Base-by-base conservation (phyloP, 2,329 filamentous ascomycete genomes). In the Sarocladiaceae sp. region DNA sequence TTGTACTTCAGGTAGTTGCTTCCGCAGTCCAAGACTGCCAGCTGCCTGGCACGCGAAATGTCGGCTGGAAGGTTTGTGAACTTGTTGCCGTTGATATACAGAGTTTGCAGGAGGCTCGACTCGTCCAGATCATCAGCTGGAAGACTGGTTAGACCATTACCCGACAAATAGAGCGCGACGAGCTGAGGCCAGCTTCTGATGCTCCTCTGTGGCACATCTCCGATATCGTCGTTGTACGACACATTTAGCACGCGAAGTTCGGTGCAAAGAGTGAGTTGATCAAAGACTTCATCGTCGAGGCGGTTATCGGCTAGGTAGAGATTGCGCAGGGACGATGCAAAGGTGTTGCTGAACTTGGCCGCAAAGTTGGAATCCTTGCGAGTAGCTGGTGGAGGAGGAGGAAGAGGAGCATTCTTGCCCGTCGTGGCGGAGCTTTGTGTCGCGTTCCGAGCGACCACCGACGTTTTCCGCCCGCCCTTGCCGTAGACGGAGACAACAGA, bases 1-100 rank as follows among this genome's bases (percentile, higher is more conserved):
- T 98, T 98, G 75, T 98, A 98, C 64, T 97, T 98, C 46, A 98
- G 72, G 18, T 80, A 82, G 59, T 98, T 98, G 72, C 87, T 96
- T 48, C 90, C 91, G 50, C 94, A 94, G 64, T 98, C 93, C 42
- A 98, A 73, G 41, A 96, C 85, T 4, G 89, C 83, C 20, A 98
- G 76, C 63, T 48, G 20, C 65, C 89, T 87, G 34, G 95, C 88
- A 62, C 95, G 88, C 49, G 89, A 94, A 40, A 98, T 83, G 60
- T 98, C 93, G 7, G 93, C 93, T 2, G 93, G 93, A 16, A 98
- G 73, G 26, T 95, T 94, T 54, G 95, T 95, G 60, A 98, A 98
- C 60, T 95, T 93, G 69, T 98, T 98, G 60, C 85, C 87, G 67
- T 98, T 98, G 67, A 98, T 87, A 61, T 97, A 89, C 6, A 98